phyloP scores from a whole-genome alignment of 139 green algal genomes.

The Nannochloris sp. region DNA sequence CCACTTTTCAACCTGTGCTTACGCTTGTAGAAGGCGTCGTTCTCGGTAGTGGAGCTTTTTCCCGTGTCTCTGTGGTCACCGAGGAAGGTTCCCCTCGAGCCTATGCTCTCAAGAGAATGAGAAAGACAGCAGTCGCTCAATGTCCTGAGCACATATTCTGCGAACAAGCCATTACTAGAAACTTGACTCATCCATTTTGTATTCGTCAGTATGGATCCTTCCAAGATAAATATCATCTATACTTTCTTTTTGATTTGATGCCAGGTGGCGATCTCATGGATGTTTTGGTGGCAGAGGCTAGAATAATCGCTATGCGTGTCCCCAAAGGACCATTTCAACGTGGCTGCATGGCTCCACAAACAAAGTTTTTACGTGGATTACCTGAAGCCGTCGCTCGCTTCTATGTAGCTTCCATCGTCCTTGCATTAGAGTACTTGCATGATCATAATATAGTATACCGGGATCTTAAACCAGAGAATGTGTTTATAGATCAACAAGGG shows the following conservation, averaged over 20 bases:
- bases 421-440: conserved; percentile 94
- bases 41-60: conserved; percentile 84
- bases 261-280: conserved; percentile 93
- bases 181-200: conserved; percentile 89
- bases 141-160: conserved; percentile 93
- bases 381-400: conserved; percentile 76
- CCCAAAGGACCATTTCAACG: conserved; percentile 30
- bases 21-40: conserved; percentile 57
- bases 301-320: conserved; percentile 62
- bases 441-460: conserved; percentile 86
- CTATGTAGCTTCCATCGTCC: conserved; percentile 83
- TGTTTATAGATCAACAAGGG: conserved; percentile 85
- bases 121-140: conserved; percentile 80
- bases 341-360: conserved; percentile 37
- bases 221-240: conserved; percentile 90
- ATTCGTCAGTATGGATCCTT: conserved; percentile 92
- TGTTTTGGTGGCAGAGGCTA: conserved; percentile 80
- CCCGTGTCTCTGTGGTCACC: conserved; percentile 64
- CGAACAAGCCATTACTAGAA: conserved; percentile 90
- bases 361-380: conserved; percentile 62
- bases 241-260: conserved; percentile 96
- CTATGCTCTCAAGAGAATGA: conserved; percentile 93
- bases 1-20: neutral
- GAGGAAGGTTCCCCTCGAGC: conserved; percentile 46
- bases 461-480: conserved; percentile 97